Base-by-base conservation (phyloP, 176 grass and related monocot genomes). In the Leersia perrieri region DNA sequence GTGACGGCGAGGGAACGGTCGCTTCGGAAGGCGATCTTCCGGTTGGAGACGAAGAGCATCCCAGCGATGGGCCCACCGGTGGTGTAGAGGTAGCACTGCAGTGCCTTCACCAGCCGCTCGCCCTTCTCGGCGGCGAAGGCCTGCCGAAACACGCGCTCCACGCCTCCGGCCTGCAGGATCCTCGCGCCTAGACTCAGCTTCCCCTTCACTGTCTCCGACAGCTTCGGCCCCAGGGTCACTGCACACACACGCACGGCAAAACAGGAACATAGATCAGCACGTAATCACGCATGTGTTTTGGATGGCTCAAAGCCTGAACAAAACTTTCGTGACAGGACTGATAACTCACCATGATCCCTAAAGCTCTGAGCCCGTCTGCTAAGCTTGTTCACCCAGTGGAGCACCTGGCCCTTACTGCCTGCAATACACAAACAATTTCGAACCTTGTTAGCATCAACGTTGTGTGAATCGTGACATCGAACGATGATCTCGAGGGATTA, bases 1-100 rank as follows among this genome's bases (percentile, higher is more conserved):
- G 88, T 91, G 58, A 98, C 29, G 70, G 77, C 66, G 61, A 97
- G 87, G 14, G 92, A 92, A 11, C 80, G 89, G 78, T 98, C 86
- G 76, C 95, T 98, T 76, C 86, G 88, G 82, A 98, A 98, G 14
- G 95, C 95, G 44, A 98, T 74, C 78, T 89, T 89, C 51, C 86
- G 70, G 9, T 71, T 89, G 80, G 95, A 92, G 16, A 98, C 88
- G 81, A 98, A 98, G 77, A 98, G 88, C 83, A 84, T 95, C 63
- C 95, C 95, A 35, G 88, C 74, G 57, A 98, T 95, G 72, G 92
- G 92, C 10, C 95, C 95, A 53, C 88, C 81, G 7, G 95, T 95
- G 70, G 95, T 95, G 74, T 87, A 93, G 32, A 98, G 88, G 87
- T 94, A 99, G 84, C 95, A 98, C 76, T 95, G 88, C n/a, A 89